Conservation (phyloP, 371 early-diverging fungal genomes). For the Mortierella sp. region DNA sequence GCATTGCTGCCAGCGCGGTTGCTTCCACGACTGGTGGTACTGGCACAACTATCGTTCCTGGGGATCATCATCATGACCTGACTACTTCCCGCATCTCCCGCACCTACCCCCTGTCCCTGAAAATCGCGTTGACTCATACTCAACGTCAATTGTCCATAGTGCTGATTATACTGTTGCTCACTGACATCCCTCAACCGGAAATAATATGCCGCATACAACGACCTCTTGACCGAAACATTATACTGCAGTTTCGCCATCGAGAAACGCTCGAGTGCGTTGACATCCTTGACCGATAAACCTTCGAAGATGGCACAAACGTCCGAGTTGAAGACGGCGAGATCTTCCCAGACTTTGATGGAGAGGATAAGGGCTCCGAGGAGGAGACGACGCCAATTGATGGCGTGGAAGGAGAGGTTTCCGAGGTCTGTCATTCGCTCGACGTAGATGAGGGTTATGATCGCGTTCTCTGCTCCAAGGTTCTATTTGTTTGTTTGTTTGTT, state of each 20-base stretch:
- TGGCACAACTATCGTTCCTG: neutral
- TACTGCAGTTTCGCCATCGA: conserved; percentile 70
- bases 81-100: neutral
- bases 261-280: conserved; percentile 74
- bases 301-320: conserved; percentile 88
- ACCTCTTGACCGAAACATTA: conserved; percentile 73
- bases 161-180: conserved; percentile 42
- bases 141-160: conserved; percentile 31
- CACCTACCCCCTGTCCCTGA: neutral
- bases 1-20: conserved; percentile 13
- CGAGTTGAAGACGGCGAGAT: conserved; percentile 88
- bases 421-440: conserved; percentile 77
- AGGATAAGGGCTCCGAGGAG: conserved; percentile 77
- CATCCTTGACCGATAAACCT: conserved; percentile 70
- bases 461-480: conserved; percentile 76
- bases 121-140: conserved; percentile 43
- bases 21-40: neutral
- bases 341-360: conserved; percentile 91
- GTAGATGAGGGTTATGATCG: conserved; percentile 82
- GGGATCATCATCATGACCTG: neutral
- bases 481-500: neutral
- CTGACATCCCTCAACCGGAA: conserved; percentile 70
- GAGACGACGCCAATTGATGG: conserved; percentile 83
- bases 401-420: conserved; percentile 73
- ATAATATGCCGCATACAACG: conserved; percentile 71